Evolutionary conservation across 306 rosid genomes (phyloP).

Genomic region (Cicer yamashitae): DNA sequence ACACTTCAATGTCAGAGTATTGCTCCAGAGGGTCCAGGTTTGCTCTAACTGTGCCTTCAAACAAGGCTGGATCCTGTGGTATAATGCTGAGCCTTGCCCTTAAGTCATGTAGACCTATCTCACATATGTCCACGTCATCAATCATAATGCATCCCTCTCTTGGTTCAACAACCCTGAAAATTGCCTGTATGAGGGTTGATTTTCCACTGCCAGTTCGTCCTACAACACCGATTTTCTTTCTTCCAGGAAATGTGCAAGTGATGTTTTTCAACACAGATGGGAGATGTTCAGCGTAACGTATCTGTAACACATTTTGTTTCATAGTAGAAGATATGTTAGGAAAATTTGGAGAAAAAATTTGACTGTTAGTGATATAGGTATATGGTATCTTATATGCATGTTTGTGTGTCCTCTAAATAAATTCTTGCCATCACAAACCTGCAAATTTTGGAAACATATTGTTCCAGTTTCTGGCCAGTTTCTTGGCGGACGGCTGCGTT

Average conservation of each 20-base stretch:
- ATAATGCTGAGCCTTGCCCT: slow-evolving; percentile 92
- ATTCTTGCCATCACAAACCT: slow-evolving; percentile 52
- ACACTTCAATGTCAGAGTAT: slow-evolving; percentile 69
- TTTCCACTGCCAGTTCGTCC: slow-evolving; percentile 98
- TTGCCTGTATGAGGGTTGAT: slow-evolving; percentile 92
- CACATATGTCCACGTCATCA: slow-evolving; percentile 75
- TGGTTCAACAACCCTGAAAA: slow-evolving; percentile 90
- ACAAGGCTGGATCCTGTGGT: slow-evolving; percentile 92
- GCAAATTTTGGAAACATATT: slow-evolving; percentile 74
- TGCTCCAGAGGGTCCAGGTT: slow-evolving; percentile 78
- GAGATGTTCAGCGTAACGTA: slow-evolving; percentile 92
- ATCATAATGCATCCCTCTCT: slow-evolving; percentile 83
- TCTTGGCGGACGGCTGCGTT: slow-evolving; percentile 71
- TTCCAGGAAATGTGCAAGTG: slow-evolving; percentile 87
- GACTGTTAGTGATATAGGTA: neutral
- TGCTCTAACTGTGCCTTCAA: slow-evolving; percentile 91
- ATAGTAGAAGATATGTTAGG: slow-evolving; percentile 26
- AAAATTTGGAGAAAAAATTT: neutral
- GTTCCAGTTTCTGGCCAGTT: slow-evolving; percentile 92
- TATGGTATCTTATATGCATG: neutral
- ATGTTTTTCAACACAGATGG: slow-evolving; percentile 83
- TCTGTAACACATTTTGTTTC: slow-evolving; percentile 50
- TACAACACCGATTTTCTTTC: slow-evolving; percentile 87
- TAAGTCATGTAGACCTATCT: slow-evolving; percentile 89
- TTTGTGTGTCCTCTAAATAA: slow-evolving; percentile 9